These are phyloP conservation scores for Albizia julibrissin DNA, from an alignment of 306 rosid species.

Conservation along the genomic window DNA sequence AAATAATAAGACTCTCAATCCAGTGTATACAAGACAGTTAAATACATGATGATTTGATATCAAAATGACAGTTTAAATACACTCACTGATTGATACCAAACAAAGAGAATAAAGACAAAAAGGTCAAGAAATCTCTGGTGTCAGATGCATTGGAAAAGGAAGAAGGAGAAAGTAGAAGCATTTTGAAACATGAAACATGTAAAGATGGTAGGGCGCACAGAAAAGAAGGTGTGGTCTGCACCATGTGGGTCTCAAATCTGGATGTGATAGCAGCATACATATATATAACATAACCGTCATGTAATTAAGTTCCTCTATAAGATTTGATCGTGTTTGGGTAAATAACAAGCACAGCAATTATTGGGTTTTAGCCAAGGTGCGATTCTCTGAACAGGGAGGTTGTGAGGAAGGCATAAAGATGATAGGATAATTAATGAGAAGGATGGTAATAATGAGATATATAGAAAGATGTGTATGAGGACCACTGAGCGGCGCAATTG, in stretches of 20 bases:
- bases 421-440: neutral
- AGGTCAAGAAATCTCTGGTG: conserved; percentile 5
- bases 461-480: conserved; percentile 10
- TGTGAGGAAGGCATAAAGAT: conserved; percentile 24
- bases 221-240: neutral
- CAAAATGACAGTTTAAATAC: neutral
- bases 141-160: conserved; percentile 7
- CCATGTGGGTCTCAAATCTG: neutral
- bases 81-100: conserved; percentile 9
- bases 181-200: conserved; percentile 4
- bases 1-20: conserved; percentile 17
- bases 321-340: no score
- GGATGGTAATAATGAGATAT: neutral
- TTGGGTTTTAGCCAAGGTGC: neutral
- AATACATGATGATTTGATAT: neutral
- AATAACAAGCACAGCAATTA: neutral
- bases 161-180: conserved; percentile 4
- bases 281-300: neutral
- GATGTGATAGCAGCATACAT: conserved; percentile 11
- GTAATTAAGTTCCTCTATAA: no score
- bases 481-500: conserved; percentile 29
- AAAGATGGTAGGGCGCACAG: neutral
- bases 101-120: conserved; percentile 11
- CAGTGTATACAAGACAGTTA: neutral
- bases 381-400: neutral